Percentiles rank a stretch among this genome's conserved stretches.
phyloP scores from a whole-genome alignment of 441 rosid species.

The Aquilaria agallochum region DNA sequence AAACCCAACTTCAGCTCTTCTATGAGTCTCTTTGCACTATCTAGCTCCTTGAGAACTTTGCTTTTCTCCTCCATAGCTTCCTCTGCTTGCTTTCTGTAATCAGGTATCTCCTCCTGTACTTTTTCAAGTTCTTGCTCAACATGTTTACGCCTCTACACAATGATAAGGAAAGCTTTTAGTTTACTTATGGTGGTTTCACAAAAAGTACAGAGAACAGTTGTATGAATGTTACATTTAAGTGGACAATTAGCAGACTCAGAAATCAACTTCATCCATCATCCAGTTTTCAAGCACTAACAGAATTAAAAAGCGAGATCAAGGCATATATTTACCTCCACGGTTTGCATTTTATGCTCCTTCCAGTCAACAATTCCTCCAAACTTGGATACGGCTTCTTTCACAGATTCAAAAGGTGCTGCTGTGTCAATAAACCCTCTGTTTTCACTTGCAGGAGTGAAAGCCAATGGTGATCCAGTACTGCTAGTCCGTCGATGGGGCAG shows the following conservation, averaged over 20 bases:
- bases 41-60: slow-evolving; percentile 60
- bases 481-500: too few relatives aligned
- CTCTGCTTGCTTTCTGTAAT: slow-evolving; percentile 44
- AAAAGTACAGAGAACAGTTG: too few relatives aligned
- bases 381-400: slow-evolving; percentile 83
- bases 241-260: too few relatives aligned
- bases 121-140: slow-evolving; percentile 74
- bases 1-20: slow-evolving; percentile 76
- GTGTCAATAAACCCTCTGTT: slow-evolving; percentile 62
- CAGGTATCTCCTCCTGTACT: slow-evolving; percentile 64
- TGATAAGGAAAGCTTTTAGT: background rate
- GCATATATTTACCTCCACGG: slow-evolving; percentile 52
- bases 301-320: background rate
- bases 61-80: slow-evolving; percentile 49
- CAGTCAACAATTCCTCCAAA: slow-evolving; percentile 92
- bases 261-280: too few relatives aligned
- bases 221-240: too few relatives aligned
- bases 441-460: slow-evolving; percentile 5
- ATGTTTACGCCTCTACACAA: slow-evolving; percentile 51
- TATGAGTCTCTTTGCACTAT: slow-evolving; percentile 61
- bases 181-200: too few relatives aligned
- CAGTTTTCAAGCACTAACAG: slow-evolving; percentile 1
- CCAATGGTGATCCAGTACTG: slow-evolving; percentile 20
- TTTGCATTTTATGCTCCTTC: slow-evolving; percentile 77
- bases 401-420: slow-evolving; percentile 84